Base-by-base conservation (phyloP, 371 early-diverging fungal genomes). In the Capniomyces stellatus region DNA sequence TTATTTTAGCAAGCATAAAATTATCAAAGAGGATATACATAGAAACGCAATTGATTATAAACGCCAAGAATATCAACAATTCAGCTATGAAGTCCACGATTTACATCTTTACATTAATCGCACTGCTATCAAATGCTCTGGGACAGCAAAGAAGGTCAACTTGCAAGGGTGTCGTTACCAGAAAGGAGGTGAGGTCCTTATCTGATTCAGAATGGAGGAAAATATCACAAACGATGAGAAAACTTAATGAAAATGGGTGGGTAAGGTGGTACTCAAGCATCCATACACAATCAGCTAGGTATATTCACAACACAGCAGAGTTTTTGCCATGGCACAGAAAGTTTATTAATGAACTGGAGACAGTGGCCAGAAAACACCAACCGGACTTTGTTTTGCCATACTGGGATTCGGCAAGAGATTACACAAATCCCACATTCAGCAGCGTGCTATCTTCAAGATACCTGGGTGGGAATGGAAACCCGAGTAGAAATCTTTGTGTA, bases 251-350 rank as follows among this genome's bases (percentile, higher is more conserved):
- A 48, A 39, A 49, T 43, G 69, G 71, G 27, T 64, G 66, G 70
- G 46, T 66, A 18, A 42, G 46, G 15, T 54, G 67, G 62, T 66
- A 58, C 23, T 54, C 62, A 4, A 43, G 44, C n/a, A n/a, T 62
- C 29, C 66, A 66, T 54, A 31, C 46, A 8, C 27, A 29, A 46
- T 44, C 54, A 43, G 57, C 55, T 44, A 24, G 10, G 19, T 25
- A 41, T 10, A 64, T 70, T 53, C 69, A 69, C 58, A 62, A 62
- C 27, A 65, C 62, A 51, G 56, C 58, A 51, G 59, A 67, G 55
- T 69, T 69, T 64, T 61, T 69, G 58, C 69, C 69, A 48, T 69
- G 73, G 72, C 69, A 69, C 48, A 68, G 69, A 19, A 57, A 58
- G 46, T 70, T 66, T 39, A 58, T 69, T n/a, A 43, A 57, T 21